Evolutionary conservation across 495 filamentous ascomycete genomes (phyloP).

Genomic region (Cercophora sp.): DNA sequence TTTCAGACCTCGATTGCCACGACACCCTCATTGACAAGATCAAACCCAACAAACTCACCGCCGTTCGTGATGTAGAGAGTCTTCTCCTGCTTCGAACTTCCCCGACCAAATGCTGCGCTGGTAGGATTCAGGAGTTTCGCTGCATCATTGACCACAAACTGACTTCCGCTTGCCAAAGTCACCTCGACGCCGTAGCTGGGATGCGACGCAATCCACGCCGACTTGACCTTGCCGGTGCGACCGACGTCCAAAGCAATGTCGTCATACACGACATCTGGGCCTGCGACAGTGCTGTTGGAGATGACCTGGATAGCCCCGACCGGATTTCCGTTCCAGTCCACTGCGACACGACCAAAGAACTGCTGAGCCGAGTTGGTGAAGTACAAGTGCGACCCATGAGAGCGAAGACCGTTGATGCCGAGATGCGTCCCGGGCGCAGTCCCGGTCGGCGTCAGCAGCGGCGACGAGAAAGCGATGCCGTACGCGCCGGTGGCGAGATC

Average conservation of each 20-base stretch:
- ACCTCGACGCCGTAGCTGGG: slow-evolving; percentile 14
- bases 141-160: slow-evolving; percentile 11
- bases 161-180: neutral
- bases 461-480: slow-evolving; percentile 14
- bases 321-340: slow-evolving; percentile 26
- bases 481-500: slow-evolving; percentile 21
- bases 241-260: slow-evolving; percentile 15
- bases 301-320: slow-evolving; percentile 9
- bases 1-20: slow-evolving; percentile 8
- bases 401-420: slow-evolving; percentile 42
- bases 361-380: slow-evolving; percentile 41
- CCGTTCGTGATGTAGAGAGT: slow-evolving; percentile 19
- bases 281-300: slow-evolving; percentile 7
- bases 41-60: slow-evolving; percentile 16
- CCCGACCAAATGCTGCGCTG: slow-evolving; percentile 14
- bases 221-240: neutral
- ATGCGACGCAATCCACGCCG: slow-evolving; percentile 18
- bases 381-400: slow-evolving; percentile 27
- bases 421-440: slow-evolving; percentile 15
- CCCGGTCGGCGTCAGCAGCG: slow-evolving; percentile 15
- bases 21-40: slow-evolving; percentile 17
- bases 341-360: slow-evolving; percentile 27
- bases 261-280: slow-evolving; percentile 16
- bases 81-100: slow-evolving; percentile 10
- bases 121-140: slow-evolving; percentile 19